Percentiles rank a stretch among this genome's conserved stretches.
Evolutionary conservation across 1,284 basidiomycete species (phyloP).

Genomic region (Boletus semigastroideus): DNA sequence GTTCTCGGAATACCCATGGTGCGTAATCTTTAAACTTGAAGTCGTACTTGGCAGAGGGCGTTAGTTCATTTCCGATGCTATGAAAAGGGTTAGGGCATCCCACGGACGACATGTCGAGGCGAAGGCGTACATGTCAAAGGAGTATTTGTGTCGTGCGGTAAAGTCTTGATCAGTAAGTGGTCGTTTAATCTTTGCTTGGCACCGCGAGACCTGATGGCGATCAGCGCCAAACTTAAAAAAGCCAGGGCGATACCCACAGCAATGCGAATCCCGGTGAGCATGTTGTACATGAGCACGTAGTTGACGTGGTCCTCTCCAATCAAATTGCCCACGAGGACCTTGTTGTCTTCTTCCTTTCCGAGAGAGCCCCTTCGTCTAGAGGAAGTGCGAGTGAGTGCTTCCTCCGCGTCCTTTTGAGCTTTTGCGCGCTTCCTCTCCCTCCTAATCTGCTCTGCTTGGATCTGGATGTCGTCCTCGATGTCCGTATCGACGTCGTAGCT

Average conservation of each 20-base stretch:
- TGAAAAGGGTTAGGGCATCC: conserved; percentile 12
- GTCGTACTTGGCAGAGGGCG: conserved; percentile 94
- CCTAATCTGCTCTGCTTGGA: conserved; percentile 81
- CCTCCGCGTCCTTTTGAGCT: conserved; percentile 49
- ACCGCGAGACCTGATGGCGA: conserved; percentile 81
- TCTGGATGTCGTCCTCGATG: conserved; percentile 65
- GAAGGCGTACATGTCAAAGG: conserved; percentile 87
- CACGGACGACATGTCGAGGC: not conserved
- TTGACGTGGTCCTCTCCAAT: conserved; percentile 98
- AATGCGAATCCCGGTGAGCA: conserved; percentile 97
- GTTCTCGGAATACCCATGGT: conserved; percentile 94
- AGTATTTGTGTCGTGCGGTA: conserved; percentile 89
- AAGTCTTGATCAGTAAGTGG: conserved; percentile 88
- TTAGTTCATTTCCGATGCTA: conserved; percentile 94
- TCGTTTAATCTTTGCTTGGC: conserved; percentile 92
- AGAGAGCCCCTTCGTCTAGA: conserved; percentile 21
- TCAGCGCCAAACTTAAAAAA: conserved; percentile 20
- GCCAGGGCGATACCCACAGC: conserved; percentile 57
- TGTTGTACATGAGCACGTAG: conserved; percentile 99
- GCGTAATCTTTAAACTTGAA: conserved; percentile 99
- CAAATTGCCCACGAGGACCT: conserved; percentile 87
- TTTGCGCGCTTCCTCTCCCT: conserved; percentile 76
- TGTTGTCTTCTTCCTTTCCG: conserved; percentile 43
- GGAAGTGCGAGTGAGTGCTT: conserved; percentile 42
- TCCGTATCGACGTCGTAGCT: conserved; percentile 36